Percentiles rank a stretch among this genome's conserved stretches.
phyloP scores from a whole-genome alignment of 495 filamentous ascomycete genomes.

The Delitschia confertaspora region DNA sequence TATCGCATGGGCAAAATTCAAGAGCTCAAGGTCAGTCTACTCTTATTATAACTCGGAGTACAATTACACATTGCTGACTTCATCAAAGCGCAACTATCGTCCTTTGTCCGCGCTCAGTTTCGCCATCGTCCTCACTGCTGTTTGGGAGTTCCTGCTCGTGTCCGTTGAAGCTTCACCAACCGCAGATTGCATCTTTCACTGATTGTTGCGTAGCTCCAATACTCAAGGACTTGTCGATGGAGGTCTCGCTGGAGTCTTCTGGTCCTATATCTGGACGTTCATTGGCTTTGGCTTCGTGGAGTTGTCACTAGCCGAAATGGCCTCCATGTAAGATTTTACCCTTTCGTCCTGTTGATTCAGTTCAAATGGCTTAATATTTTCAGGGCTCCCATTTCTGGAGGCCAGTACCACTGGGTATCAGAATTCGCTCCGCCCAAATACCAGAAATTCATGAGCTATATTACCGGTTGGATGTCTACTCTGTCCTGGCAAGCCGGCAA shows the following conservation, averaged over 20 bases:
- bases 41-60: background rate
- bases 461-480: slow-evolving; percentile 38
- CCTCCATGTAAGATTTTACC: slow-evolving; percentile 36
- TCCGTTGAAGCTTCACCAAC: background rate
- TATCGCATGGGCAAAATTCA: slow-evolving; percentile 33
- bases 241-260: slow-evolving; percentile 33
- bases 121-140: slow-evolving; percentile 27
- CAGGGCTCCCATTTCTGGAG: slow-evolving; percentile 24
- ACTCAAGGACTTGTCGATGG: slow-evolving; percentile 31
- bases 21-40: slow-evolving; percentile 20
- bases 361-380: no score
- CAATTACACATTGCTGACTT: background rate
- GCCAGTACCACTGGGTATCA: slow-evolving; percentile 33
- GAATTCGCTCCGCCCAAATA: slow-evolving; percentile 39
- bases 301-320: slow-evolving; percentile 33
- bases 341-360: background rate
- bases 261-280: slow-evolving; percentile 33
- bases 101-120: slow-evolving; percentile 9
- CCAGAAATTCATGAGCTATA: slow-evolving; percentile 42
- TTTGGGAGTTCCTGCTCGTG: slow-evolving; percentile 24
- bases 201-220: slow-evolving; percentile 7
- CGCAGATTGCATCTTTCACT: background rate
- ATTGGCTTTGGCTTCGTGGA: slow-evolving; percentile 33
- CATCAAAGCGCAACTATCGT: slow-evolving; percentile 15
- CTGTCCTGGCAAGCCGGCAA: slow-evolving; percentile 31